Conservation (phyloP, 2,329 filamentous ascomycete species). For the Allantophomopsis cytisporea region DNA sequence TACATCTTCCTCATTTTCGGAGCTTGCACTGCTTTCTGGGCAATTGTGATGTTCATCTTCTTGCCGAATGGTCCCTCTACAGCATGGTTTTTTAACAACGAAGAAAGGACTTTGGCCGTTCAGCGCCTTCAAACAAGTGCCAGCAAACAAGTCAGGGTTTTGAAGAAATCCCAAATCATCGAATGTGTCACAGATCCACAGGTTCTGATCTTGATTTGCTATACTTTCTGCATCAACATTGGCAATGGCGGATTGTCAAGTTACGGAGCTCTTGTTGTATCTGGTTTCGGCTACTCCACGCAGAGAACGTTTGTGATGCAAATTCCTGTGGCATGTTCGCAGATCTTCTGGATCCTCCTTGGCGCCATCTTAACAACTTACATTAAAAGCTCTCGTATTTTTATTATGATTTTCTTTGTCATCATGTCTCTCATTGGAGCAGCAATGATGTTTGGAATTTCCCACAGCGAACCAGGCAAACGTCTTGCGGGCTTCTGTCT, state of each 20-base stretch:
- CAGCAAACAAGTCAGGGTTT: too few species aligned
- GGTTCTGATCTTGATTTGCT: constrained; percentile 42
- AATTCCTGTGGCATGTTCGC: constrained; percentile 43
- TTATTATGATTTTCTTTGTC: constrained; percentile 42
- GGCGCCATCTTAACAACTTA: constrained; percentile 37
- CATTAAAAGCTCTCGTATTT: constrained; percentile 32
- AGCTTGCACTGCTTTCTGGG: constrained; percentile 37
- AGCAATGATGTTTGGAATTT: constrained; percentile 36
- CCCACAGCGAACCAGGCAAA: constrained; percentile 20
- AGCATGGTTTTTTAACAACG: constrained; percentile 42
- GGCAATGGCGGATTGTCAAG: constrained; percentile 42
- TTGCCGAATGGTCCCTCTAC: constrained; percentile 49
- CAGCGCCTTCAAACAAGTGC: too few species aligned
- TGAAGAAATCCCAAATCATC: constrained; percentile 26
- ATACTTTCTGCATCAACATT: constrained; percentile 36
- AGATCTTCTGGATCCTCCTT: constrained; percentile 35
- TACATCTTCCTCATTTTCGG: constrained; percentile 39
- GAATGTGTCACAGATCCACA: constrained; percentile 38
- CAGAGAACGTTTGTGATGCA: constrained; percentile 41
- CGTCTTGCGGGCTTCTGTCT: too few species aligned
- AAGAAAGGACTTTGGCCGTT: constrained; percentile 23
- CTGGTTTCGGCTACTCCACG: constrained; percentile 21
- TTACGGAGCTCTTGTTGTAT: constrained; percentile 18
- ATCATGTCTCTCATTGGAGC: constrained; percentile 38
- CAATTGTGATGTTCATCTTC: constrained; percentile 37